phyloP scores from a whole-genome alignment of 1,284 basidiomycete genomes.

The Grifola frondosa region DNA sequence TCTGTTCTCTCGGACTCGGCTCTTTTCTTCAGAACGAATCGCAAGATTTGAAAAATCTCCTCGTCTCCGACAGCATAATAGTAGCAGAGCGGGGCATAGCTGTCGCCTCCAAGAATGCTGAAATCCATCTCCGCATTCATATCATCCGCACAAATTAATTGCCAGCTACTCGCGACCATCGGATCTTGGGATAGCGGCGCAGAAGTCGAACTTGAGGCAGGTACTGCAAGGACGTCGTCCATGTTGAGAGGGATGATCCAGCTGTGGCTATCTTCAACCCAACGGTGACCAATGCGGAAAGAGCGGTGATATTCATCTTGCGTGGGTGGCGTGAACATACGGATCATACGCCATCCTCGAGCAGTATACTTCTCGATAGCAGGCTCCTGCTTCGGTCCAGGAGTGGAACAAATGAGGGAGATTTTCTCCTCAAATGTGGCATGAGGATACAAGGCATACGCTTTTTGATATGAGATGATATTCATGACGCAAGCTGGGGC shows the following conservation, averaged over 20 bases:
- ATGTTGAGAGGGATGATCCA: slow-evolving; percentile 16
- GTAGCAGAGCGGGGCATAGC: background rate
- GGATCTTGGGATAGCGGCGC: slow-evolving; percentile 8
- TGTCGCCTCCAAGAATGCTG: background rate
- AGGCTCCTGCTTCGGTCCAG: background rate
- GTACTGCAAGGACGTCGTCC: slow-evolving; percentile 4
- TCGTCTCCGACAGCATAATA: background rate
- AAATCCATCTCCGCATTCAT: background rate
- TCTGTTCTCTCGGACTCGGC: too few species aligned
- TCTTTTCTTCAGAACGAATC: too few species aligned
- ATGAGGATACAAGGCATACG: slow-evolving; percentile 29
- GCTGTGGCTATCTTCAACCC: slow-evolving; percentile 14
- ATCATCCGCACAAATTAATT: background rate
- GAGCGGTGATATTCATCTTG: background rate
- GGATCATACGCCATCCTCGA: slow-evolving; percentile 22
- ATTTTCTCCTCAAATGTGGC: slow-evolving; percentile 24
- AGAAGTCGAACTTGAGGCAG: background rate
- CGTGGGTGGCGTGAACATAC: background rate
- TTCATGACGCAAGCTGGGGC: slow-evolving; percentile 35
- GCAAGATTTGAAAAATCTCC: background rate
- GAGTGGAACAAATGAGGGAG: slow-evolving; percentile 6
- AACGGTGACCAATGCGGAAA: slow-evolving; percentile 10
- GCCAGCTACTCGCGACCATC: slow-evolving; percentile 5
- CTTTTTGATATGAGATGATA: slow-evolving; percentile 24
- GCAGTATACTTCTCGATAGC: slow-evolving; percentile 20